These are phyloP conservation scores for Xylaria grammica DNA, from an alignment of 495 filamentous ascomycete species.

Conservation along the genomic window DNA sequence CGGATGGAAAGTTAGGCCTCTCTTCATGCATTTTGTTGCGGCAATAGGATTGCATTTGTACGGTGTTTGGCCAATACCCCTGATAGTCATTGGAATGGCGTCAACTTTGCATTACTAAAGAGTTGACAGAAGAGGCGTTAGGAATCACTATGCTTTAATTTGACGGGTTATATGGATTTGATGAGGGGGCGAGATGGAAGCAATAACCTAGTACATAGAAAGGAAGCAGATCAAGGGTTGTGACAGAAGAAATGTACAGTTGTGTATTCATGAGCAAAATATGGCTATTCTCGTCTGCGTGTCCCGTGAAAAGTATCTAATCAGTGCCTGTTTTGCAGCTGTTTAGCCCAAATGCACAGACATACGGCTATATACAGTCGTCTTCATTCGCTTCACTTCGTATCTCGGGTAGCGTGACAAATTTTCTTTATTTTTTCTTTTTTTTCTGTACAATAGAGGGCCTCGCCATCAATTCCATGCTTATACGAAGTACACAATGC, in stretches of 20 bases:
- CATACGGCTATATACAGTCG: not conserved
- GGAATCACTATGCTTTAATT: not conserved
- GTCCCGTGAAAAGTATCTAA: not conserved
- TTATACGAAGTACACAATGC: slow-evolving; percentile 57
- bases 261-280: slow-evolving; percentile 10
- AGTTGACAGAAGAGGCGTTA: not conserved
- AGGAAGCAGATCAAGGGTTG: not conserved
- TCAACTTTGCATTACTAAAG: not conserved
- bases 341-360: not conserved
- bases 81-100: slow-evolving; percentile 11
- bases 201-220: not conserved
- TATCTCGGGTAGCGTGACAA: not conserved
- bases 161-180: not conserved
- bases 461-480: not conserved
- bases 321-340: not conserved
- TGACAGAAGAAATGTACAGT: slow-evolving; percentile 21
- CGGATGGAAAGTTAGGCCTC: too few species aligned
- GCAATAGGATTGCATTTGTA: not conserved
- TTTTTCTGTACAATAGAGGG: not conserved
- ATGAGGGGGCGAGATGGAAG: not conserved
- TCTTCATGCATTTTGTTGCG: not conserved
- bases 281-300: not conserved
- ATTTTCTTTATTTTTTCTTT: not conserved
- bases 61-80: slow-evolving; percentile 21
- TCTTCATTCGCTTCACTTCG: not conserved